Evolutionary conservation across 2,329 filamentous ascomycete species (phyloP), one percentile per base, ranked within the genome.

Genomic region (Curvularia eragrostidis): DNA sequence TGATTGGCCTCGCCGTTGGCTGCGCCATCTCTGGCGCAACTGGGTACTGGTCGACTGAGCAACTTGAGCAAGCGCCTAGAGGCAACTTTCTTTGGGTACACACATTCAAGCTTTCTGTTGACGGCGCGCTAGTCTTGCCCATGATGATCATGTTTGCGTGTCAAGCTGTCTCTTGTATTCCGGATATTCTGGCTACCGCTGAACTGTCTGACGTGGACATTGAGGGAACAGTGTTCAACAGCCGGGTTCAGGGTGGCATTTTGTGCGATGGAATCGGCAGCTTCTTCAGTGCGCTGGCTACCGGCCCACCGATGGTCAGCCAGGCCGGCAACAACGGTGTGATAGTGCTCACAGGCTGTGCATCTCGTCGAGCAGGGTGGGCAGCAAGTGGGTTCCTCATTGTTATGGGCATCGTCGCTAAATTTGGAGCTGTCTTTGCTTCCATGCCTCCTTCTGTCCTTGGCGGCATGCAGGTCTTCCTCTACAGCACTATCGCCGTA

Each of bases 391-490:
- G 51, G 9, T 66, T 72, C 56, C 58, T 72, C 24, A 52, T 71
- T 15, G 59, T 72, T 3, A 71, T 71, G 66, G 70, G 68, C 5
- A 57, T 71, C 7, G 54, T 71, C 26, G 69, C 68, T 5, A 72
- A 72, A 38, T 71, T 72, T 21, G 69, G 70, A 6, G 68, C 69
- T 8, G 59, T 72, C 2, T 70, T 71, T 53, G 69, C 70, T 21
- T 69, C 64, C 6, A 71, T 72, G 65, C 68, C 66, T 15, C 69
- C 70, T 3, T 78, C 79, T 5, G 79, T 81, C 6, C 71, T 82
- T 1, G 79, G 79, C 5, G 79, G 79, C 8, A 82, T 82, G 79
- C 79, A 81, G 57, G 66, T 71, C 8, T 72, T 71, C 38, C 57
- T 71, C 12, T 71, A 71, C 50, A 64, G 62, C 48, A 72, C 66